phyloP scores from a whole-genome alignment of 2,329 filamentous ascomycete species.

The Triangularia verruculosa region DNA sequence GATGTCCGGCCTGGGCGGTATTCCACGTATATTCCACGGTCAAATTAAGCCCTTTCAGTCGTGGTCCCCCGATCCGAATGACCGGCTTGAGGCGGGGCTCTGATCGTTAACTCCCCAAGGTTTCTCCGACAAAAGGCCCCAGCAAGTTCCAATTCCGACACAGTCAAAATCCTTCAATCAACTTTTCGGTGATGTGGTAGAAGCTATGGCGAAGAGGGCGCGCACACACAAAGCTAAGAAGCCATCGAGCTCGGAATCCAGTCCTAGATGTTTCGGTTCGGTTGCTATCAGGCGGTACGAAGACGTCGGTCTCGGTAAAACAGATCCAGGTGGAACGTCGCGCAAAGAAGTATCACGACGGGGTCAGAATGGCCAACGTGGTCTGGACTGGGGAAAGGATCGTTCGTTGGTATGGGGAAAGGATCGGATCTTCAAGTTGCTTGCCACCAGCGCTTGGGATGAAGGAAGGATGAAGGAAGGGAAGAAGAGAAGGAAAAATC shows the following conservation, averaged over 20 bases:
- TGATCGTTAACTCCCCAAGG: background rate
- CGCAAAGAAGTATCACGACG: background rate
- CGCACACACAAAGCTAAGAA: slow-evolving; percentile 8
- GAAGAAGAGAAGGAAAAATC: slow-evolving; percentile 11
- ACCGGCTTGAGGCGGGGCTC: background rate
- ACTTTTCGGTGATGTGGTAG: background rate
- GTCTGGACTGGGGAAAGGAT: slow-evolving; percentile 8
- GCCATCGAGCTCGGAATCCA: slow-evolving; percentile 19
- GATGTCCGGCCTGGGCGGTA: background rate
- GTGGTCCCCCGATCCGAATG: background rate
- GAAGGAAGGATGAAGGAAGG: slow-evolving; percentile 7
- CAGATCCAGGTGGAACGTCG: background rate
- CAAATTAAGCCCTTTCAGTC: background rate
- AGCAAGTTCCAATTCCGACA: background rate
- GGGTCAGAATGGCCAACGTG: background rate
- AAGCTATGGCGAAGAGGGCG: background rate
- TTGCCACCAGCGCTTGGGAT: slow-evolving; percentile 6
- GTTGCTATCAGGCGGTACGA: background rate
- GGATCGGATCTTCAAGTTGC: slow-evolving; percentile 22
- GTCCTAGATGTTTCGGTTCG: slow-evolving; percentile 4
- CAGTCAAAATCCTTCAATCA: background rate
- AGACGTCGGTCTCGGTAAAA: background rate
- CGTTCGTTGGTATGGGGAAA: slow-evolving; percentile 22
- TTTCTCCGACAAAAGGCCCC: background rate
- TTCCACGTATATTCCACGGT: background rate